Conservation (phyloP, 495 filamentous ascomycete genomes). For the Penicillium pulvis region DNA sequence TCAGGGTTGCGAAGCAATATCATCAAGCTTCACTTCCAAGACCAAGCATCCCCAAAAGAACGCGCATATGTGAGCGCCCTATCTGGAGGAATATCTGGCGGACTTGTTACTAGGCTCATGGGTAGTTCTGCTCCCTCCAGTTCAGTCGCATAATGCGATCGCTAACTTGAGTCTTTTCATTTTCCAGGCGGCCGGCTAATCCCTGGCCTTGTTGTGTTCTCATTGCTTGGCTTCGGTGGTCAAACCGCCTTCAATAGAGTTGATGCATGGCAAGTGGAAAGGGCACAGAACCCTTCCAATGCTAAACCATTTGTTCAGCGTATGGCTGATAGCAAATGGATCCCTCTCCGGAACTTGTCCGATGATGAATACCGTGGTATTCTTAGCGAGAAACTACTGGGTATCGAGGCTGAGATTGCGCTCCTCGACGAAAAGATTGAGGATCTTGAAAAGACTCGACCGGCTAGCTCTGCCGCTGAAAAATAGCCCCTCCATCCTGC, state of each 20-base stretch:
- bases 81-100: conserved; percentile 72
- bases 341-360: conserved; percentile 72
- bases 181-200: conserved; percentile 49
- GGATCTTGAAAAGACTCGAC: conserved; percentile 38
- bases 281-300: conserved; percentile 36
- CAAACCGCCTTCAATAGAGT: conserved; percentile 60
- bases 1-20: conserved; percentile 46
- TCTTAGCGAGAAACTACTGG: conserved; percentile 74
- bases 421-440: conserved; percentile 83
- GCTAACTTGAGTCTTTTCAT: conserved; percentile 6
- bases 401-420: conserved; percentile 82
- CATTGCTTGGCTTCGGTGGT: conserved; percentile 60
- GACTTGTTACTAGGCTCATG: conserved; percentile 59
- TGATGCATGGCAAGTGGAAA: conserved; percentile 49
- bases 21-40: conserved; percentile 43
- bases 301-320: conserved; percentile 48
- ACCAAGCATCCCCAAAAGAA: conserved; percentile 55
- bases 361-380: conserved; percentile 79
- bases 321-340: conserved; percentile 71
- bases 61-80: conserved; percentile 63
- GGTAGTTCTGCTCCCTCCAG: conserved; percentile 54
- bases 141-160: background rate
- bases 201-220: conserved; percentile 65
- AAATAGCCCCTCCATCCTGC: conserved; percentile 4
- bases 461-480: conserved; percentile 11